A percentile compares a stretch with the other conserved stretches of the same genome.
These are phyloP conservation scores for Pleurotus giganteus DNA, from an alignment of 768 basidiomycete species.

Conservation along the genomic window DNA sequence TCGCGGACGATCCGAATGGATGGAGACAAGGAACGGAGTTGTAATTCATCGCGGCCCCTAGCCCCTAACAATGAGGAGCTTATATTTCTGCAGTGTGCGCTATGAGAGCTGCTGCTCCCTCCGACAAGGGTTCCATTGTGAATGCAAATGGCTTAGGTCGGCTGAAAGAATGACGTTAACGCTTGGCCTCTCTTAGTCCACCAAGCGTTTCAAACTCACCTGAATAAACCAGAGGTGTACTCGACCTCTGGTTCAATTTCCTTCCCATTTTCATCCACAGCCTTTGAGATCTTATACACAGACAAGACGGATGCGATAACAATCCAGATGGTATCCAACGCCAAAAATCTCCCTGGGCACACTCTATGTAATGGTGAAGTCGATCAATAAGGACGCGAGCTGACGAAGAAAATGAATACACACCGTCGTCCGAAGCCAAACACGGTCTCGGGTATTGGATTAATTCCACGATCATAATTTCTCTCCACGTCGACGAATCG, in stretches of 20 bases:
- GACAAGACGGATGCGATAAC: slow-evolving; percentile 27
- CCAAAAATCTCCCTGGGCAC: slow-evolving; percentile 31
- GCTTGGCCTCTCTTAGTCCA: neutral
- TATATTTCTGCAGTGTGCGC: neutral
- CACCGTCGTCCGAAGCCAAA: slow-evolving; percentile 29
- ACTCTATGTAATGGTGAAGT: slow-evolving; percentile 14
- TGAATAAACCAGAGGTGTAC: slow-evolving; percentile 28
- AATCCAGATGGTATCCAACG: slow-evolving; percentile 24
- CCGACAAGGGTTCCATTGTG: neutral
- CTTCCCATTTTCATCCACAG: slow-evolving; percentile 22
- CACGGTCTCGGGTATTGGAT: slow-evolving; percentile 16
- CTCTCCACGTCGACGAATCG: slow-evolving; percentile 7
- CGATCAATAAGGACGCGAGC: neutral
- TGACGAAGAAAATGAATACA: neutral
- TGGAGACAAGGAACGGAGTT: too few relatives aligned
- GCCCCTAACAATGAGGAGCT: too few relatives aligned
- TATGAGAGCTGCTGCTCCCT: neutral
- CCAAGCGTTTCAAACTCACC: slow-evolving; percentile 18
- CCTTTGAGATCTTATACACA: slow-evolving; percentile 26
- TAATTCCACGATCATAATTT: slow-evolving; percentile 14
- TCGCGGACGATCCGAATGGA: too few relatives aligned
- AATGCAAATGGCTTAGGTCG: slow-evolving; percentile 2
- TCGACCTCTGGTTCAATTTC: slow-evolving; percentile 27
- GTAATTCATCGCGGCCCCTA: too few relatives aligned
- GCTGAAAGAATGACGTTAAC: neutral